phyloP scores from a whole-genome alignment of 805 yeast genomes.

The Saccharomycopsis capsularis region DNA sequence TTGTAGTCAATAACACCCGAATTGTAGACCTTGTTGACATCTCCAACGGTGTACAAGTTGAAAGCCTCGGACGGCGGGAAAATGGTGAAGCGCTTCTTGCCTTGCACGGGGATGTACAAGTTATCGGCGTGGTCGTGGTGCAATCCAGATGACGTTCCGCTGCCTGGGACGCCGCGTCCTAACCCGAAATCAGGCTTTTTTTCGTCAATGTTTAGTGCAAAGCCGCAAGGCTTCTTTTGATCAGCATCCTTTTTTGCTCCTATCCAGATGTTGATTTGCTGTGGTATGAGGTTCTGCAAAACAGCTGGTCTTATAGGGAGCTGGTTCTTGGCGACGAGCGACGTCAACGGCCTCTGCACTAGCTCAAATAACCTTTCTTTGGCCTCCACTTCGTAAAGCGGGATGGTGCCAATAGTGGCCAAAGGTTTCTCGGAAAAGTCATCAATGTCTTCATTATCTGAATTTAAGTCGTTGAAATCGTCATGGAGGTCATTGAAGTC shows the following conservation, averaged over 20 bases:
- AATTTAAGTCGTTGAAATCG: constrained; percentile 38
- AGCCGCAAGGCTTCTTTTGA: constrained; percentile 14
- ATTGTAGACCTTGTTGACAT: constrained; percentile 41
- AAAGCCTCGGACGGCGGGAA: constrained; percentile 57
- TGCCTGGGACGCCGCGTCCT: constrained; percentile 51
- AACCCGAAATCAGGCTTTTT: constrained; percentile 32
- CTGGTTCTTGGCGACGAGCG: constrained; percentile 26
- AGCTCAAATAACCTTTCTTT: constrained; percentile 41
- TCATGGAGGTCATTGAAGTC: constrained; percentile 41
- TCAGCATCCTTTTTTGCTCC: constrained; percentile 37
- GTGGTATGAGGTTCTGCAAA: constrained; percentile 45
- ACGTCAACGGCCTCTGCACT: constrained; percentile 56
- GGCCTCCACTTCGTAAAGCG: constrained; percentile 31
- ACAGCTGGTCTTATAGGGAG: constrained; percentile 39
- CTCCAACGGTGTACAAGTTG: constrained; percentile 58
- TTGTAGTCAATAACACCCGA: constrained; percentile 65
- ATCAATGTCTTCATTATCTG: constrained; percentile 26
- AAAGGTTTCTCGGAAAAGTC: constrained; percentile 19
- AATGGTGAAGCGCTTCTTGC: constrained; percentile 59
- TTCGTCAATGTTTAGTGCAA: constrained; percentile 15
- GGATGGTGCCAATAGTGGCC: constrained; percentile 22
- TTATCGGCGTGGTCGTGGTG: constrained; percentile 83
- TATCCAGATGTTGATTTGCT: constrained; percentile 72
- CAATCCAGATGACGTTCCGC: constrained; percentile 62
- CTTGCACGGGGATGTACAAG: constrained; percentile 53